Evolutionary conservation across 345 rosid genomes (phyloP).

Genomic region (Brassica juncea): DNA sequence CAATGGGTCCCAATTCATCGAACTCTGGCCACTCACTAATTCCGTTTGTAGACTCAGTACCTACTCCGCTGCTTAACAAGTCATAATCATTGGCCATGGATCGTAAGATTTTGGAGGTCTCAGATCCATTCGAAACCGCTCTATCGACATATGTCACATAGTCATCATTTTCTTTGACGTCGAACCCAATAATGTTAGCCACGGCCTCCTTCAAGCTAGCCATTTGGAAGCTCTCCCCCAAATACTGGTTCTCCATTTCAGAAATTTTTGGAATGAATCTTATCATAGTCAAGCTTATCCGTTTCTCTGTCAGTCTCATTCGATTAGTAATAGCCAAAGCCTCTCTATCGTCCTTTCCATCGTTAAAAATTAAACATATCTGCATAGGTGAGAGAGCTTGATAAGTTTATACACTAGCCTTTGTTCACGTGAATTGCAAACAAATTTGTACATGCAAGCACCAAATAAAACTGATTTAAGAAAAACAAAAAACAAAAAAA

Average conservation of each 20-base stretch:
- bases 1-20: conserved; percentile 58
- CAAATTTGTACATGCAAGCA: not conserved
- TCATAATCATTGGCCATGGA: conserved; percentile 41
- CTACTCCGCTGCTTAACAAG: conserved; percentile 41
- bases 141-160: conserved; percentile 28
- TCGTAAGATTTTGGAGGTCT: conserved; percentile 39
- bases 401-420: not conserved
- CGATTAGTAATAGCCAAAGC: conserved; percentile 41
- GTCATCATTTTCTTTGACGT: conserved; percentile 5
- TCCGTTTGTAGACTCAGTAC: conserved; percentile 41
- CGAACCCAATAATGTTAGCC: not conserved
- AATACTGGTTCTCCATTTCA: conserved; percentile 10
- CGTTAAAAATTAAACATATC: conserved; percentile 41
- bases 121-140: conserved; percentile 42
- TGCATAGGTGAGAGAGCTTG: not conserved
- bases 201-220: conserved; percentile 37
- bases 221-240: conserved; percentile 26
- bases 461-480: not conserved
- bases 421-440: not conserved
- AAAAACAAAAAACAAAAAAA: not conserved
- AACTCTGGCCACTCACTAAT: conserved; percentile 59
- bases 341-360: conserved; percentile 47
- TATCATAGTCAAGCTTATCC: conserved; percentile 38
- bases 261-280: conserved; percentile 20
- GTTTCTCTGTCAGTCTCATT: conserved; percentile 21